These are phyloP conservation scores for Pseudocercospora musae DNA, from an alignment of 2,329 filamentous ascomycete genomes.

Conservation along the genomic window DNA sequence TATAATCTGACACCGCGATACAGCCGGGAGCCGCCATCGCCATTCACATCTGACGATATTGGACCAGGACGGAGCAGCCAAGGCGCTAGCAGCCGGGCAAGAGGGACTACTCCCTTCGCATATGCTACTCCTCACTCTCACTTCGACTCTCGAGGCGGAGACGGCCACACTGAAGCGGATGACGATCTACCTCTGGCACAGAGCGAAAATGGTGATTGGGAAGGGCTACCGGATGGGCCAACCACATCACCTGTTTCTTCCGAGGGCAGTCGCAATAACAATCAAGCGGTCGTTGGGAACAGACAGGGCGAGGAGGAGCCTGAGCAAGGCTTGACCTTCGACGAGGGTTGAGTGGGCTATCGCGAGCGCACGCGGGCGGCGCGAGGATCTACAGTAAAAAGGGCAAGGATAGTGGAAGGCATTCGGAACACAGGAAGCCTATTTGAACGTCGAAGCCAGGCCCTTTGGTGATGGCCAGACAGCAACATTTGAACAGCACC, in stretches of 20 bases:
- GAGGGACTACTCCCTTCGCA: constrained; percentile 58
- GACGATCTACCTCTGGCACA: constrained; percentile 5
- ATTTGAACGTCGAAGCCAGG: constrained; percentile 3
- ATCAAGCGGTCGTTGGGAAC: constrained; percentile 23
- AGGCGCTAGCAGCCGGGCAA: constrained; percentile 41
- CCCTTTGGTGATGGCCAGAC: neutral
- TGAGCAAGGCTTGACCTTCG: constrained; percentile 22
- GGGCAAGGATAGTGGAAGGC: neutral
- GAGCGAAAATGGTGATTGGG: constrained; percentile 24
- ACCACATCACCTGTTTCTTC: constrained; percentile 7
- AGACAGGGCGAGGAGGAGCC: constrained; percentile 15
- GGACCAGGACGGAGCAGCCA: constrained; percentile 24
- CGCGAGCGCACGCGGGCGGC: neutral
- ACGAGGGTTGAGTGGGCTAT: constrained; percentile 18
- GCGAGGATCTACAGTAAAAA: constrained; percentile 1
- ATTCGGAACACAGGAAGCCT: constrained; percentile 9
- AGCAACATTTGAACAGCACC: constrained; percentile 10
- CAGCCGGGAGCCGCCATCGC: constrained; percentile 45
- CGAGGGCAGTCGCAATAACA: constrained; percentile 5
- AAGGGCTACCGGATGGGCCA: constrained; percentile 38
- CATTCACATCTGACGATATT: constrained; percentile 37
- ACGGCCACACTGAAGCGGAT: constrained; percentile 28
- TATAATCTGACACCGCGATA: constrained; percentile 42
- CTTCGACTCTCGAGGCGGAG: constrained; percentile 34
- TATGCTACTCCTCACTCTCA: constrained; percentile 71